Percentiles rank a stretch among this genome's conserved stretches.
phyloP scores from a whole-genome alignment of 2,329 filamentous ascomycete genomes.

The Fusarium fracticaudum region DNA sequence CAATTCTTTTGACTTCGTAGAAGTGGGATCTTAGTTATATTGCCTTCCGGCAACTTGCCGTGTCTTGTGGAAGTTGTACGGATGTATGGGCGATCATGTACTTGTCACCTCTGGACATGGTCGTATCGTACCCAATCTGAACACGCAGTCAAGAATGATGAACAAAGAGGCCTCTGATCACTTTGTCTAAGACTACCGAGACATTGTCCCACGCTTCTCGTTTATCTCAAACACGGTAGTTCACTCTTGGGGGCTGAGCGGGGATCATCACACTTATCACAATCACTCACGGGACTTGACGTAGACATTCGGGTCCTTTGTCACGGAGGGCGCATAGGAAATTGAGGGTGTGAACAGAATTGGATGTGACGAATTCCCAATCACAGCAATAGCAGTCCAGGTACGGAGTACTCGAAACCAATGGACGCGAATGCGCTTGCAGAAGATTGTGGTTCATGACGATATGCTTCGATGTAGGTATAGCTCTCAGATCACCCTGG shows the following conservation, averaged over 20 bases:
- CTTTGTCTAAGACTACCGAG: neutral
- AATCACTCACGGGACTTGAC: neutral
- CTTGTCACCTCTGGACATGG: neutral
- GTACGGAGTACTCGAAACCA: neutral
- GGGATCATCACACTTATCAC: neutral
- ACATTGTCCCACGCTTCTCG: neutral
- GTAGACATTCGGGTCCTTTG: neutral
- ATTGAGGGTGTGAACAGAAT: neutral
- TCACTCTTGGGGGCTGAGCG: neutral
- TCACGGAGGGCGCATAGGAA: neutral
- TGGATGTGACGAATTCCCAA: neutral
- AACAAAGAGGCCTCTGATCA: neutral
- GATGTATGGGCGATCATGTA: neutral
- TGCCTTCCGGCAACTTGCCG: neutral
- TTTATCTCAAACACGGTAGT: neutral
- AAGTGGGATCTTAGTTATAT: neutral
- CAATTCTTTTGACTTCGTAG: neutral
- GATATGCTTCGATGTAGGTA: neutral
- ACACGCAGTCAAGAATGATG: neutral
- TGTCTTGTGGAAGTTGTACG: neutral
- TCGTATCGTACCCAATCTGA: neutral
- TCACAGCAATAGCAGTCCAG: neutral
- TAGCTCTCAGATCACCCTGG: neutral
- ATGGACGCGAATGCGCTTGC: neutral
- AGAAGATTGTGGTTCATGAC: too few relatives aligned